Evolutionary conservation across 805 yeast species (phyloP), one percentile per base, ranked within the genome.

Genomic region (Naumovozyma castellii): DNA sequence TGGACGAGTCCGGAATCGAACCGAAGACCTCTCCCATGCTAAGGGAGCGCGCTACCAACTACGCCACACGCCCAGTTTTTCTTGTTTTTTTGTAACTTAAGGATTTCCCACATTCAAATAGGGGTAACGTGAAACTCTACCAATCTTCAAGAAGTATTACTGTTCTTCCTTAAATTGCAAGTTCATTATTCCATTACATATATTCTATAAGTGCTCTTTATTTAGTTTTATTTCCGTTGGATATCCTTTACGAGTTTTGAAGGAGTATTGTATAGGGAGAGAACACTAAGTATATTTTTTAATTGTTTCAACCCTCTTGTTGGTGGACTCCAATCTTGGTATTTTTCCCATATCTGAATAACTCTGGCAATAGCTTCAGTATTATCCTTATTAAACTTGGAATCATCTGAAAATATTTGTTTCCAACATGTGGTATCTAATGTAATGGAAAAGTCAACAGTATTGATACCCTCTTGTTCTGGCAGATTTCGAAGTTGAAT

Each of bases 31-130:
- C 74, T 74, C 78, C 74, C 81, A 75, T 75, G 80, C 80, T 74
- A 76, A 75, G 81, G 75, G 77, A 73, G 73, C 81, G 81, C 81
- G 81, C 81, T 76, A 76, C 82, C 81, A 74, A 76, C 82, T 76
- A 73, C 82, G 81, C 81, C 82, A 76, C 80, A 76, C 78, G 80
- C 82, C 81, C 81, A 37, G 6, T 18, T 15, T 16, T 32, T 22
- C 28, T 22, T 22, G 12, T 22, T 22, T 22, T 22, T 8, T 22
- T 22, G n/a, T n/a, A n/a, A n/a, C n/a, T n/a, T n/a, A n/a, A n/a
- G n/a, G n/a, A n/a, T n/a, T n/a, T n/a, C n/a, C n/a, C n/a, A n/a
- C n/a, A n/a, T n/a, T n/a, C n/a, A n/a, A n/a, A n/a, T n/a, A n/a
- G n/a, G n/a, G n/a, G n/a, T n/a, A n/a, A n/a, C n/a, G n/a, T n/a